These are phyloP conservation scores for Magnolia sinica DNA, from an alignment of 164 flowering plant genomes.

Conservation along the genomic window DNA sequence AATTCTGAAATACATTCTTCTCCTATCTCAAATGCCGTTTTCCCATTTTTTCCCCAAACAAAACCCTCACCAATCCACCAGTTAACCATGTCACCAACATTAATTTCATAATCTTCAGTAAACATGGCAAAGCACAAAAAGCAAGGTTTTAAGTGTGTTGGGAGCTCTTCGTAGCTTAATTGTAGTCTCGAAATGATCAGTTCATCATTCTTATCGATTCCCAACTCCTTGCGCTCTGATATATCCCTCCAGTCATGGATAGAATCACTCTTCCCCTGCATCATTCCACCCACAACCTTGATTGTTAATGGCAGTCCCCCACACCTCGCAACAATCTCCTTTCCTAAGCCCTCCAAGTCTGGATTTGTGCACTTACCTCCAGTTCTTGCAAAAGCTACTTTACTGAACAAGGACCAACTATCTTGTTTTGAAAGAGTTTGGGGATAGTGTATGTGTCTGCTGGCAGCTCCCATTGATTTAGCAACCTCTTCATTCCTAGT, in stretches of 20 bases:
- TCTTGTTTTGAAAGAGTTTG: not conserved
- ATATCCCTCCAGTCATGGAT: not conserved
- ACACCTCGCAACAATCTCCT: not conserved
- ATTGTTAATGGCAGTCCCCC: not conserved
- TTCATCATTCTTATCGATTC: not conserved
- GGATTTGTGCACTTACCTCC: not conserved
- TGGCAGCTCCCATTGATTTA: not conserved
- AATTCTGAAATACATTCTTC: not conserved
- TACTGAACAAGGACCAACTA: not conserved
- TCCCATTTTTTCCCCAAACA: not conserved
- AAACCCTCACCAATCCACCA: conserved; percentile 1
- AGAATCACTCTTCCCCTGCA: not conserved
- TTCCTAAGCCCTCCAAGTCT: not conserved
- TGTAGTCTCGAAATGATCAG: not conserved
- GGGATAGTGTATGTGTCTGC: not conserved
- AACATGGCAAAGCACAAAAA: not conserved
- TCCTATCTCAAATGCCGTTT: not conserved
- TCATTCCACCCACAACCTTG: not conserved
- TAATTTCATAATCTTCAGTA: not conserved
- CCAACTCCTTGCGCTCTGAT: not conserved
- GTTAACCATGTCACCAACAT: not conserved
- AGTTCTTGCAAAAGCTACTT: not conserved
- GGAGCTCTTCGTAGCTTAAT: not conserved
- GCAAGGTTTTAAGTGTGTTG: not conserved
- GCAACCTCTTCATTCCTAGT: not conserved